phyloP scores from a whole-genome alignment of 1,139 yeast genomes.

The Meyerozyma guilliermondii region DNA sequence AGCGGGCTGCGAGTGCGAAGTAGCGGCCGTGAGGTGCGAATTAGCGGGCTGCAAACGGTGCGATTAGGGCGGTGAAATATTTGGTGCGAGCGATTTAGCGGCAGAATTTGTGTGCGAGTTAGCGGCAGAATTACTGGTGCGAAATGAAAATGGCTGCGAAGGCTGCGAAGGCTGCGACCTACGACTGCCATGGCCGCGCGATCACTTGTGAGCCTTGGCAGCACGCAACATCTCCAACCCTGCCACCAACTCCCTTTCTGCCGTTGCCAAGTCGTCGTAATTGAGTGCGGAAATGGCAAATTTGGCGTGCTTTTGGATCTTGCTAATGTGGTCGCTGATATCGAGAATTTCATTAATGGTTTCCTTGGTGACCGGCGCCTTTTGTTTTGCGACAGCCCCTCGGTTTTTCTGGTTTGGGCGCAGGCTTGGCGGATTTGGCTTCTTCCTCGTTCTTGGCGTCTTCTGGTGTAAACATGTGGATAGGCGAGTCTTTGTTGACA shows the following conservation, averaged over 20 bases:
- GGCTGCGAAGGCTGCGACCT: no score
- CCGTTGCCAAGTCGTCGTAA: slow-evolving; percentile 83
- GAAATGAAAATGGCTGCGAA: no score
- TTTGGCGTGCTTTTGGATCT: slow-evolving; percentile 81
- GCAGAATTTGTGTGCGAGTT: no score
- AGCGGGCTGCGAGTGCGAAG: no score
- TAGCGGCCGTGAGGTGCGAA: no score
- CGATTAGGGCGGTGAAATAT: no score
- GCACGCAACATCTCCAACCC: slow-evolving; percentile 48
- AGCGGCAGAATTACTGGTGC: no score
- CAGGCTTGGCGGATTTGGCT: not conserved
- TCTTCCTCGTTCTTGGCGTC: not conserved
- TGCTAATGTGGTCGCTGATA: slow-evolving; percentile 55
- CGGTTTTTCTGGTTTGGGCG: not conserved
- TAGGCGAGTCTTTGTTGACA: slow-evolving; percentile 36
- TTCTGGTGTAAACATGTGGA: slow-evolving; percentile 31
- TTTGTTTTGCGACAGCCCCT: slow-evolving; percentile 4
- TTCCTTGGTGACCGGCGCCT: slow-evolving; percentile 30
- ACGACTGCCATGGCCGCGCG: not conserved
- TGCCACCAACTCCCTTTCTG: slow-evolving; percentile 61
- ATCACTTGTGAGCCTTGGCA: not conserved
- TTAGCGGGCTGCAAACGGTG: no score
- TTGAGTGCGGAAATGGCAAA: slow-evolving; percentile 92
- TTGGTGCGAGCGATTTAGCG: no score
- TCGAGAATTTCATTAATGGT: slow-evolving; percentile 49